Evolutionary conservation across 352 stramenopile genomes (phyloP), one percentile per base, ranked within the genome.

Genomic region (Peronospora destructor): DNA sequence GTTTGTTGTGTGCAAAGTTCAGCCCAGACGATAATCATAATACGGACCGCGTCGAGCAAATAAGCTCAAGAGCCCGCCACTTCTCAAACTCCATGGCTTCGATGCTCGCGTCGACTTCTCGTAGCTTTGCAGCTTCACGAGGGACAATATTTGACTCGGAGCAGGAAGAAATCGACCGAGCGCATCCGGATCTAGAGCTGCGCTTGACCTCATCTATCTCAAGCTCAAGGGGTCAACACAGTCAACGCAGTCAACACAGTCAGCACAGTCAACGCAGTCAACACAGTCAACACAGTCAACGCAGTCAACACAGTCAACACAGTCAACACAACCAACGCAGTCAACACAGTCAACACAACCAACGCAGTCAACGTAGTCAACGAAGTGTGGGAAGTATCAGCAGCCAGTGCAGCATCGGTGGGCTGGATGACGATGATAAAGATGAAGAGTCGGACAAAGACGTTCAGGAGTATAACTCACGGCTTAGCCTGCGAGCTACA

Each of bases 1-100:
- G 77, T 50, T 68, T 84, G 13, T 53, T 88, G 6, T 88, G 77
- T 57, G 56, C 43, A 25, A 73, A 84, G 40, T 88, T 84, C 61
- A 69, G 66, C 14, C 38, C 59, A 6, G 62, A 74, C 17, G 53
- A 33, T 26, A 54, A 30, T 1, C 19, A 54, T 6, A 44, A 44
- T 34, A 16, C 37, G 3, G 3, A 46, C 14, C 41, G 46, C 21
- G 39, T n/a, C 19, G 19, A 28, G 17, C 21, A 26, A 17, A 14
- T 25, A 17, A 53, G 25, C 59, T 63, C 16, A 46, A 62, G 38
- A 61, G 14, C 8, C 23, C 45, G 51, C 7, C 46, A 56, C 14
- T 34, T 68, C 11, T 65, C 50, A 34, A 59, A 49, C 12, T 56
- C 59, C 17, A 44, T 40, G 59, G 66, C 50, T 36, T 62, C 42